These are phyloP conservation scores for Chloris gayana DNA, from an alignment of 176 grass and related monocot genomes.

Conservation along the genomic window DNA sequence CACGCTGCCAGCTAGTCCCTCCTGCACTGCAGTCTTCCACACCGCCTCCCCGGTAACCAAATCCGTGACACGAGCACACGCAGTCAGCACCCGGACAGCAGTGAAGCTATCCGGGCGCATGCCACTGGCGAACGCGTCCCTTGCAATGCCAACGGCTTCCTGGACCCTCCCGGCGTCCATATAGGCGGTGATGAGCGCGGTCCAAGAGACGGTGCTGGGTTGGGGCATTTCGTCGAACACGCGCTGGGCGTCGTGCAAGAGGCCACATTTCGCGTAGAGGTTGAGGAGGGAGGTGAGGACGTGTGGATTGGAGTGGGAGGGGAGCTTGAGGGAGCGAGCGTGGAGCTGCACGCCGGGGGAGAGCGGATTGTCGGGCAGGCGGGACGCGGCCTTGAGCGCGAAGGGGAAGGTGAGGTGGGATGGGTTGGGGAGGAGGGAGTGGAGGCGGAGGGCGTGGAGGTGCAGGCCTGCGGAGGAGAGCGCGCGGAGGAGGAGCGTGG, in stretches of 20 bases:
- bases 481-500: slow-evolving; percentile 38
- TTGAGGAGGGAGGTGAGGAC: slow-evolving; percentile 66
- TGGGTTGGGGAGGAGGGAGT: slow-evolving; percentile 29
- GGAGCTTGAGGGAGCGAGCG: slow-evolving; percentile 52
- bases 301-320: slow-evolving; percentile 42
- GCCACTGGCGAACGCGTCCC: slow-evolving; percentile 28
- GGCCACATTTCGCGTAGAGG: slow-evolving; percentile 57
- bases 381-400: slow-evolving; percentile 63
- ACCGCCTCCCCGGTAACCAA: slow-evolving; percentile 43
- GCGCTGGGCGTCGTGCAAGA: slow-evolving; percentile 4
- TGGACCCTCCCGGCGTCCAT: slow-evolving; percentile 28
- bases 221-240: slow-evolving; percentile 69
- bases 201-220: slow-evolving; percentile 62
- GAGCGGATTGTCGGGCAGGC: slow-evolving; percentile 39
- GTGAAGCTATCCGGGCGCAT: slow-evolving; percentile 59
- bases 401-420: slow-evolving; percentile 60
- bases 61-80: slow-evolving; percentile 51
- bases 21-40: slow-evolving; percentile 28
- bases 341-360: slow-evolving; percentile 48
- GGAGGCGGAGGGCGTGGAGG: slow-evolving; percentile 47
- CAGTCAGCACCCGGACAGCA: slow-evolving; percentile 48
- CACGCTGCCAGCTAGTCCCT: slow-evolving; percentile 32
- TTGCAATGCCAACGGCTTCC: slow-evolving; percentile 26
- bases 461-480: slow-evolving; percentile 39
- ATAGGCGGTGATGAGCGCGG: slow-evolving; percentile 66